Conservation (phyloP, 1,139 yeast species). For the Hansenula sp. region DNA sequence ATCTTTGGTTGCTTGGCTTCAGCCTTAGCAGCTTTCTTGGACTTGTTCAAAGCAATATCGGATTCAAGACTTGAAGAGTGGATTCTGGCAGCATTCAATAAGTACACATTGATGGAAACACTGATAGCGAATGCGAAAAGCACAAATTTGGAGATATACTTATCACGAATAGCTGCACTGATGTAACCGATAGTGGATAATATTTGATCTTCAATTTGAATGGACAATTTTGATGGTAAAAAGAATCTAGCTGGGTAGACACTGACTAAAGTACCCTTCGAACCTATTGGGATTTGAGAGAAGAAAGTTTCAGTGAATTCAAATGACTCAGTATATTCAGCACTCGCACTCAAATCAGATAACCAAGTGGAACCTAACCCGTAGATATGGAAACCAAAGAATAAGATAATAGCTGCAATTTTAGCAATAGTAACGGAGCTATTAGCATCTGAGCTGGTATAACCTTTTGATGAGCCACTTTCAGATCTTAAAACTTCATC, state of each 20-base stretch:
- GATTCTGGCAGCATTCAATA: slow-evolving; percentile 71
- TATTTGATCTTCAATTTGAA: slow-evolving; percentile 64
- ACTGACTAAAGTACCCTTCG: slow-evolving; percentile 19
- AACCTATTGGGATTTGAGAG: slow-evolving; percentile 29
- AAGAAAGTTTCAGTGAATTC: slow-evolving; percentile 38
- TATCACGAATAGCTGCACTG: slow-evolving; percentile 77
- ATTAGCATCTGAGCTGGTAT: slow-evolving; percentile 26
- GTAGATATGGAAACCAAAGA: slow-evolving; percentile 70
- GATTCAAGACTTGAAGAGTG: slow-evolving; percentile 31
- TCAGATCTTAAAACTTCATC: slow-evolving; percentile 53
- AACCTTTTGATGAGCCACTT: slow-evolving; percentile 33
- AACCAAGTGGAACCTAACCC: slow-evolving; percentile 76
- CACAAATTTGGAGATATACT: slow-evolving; percentile 72
- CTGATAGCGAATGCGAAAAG: slow-evolving; percentile 73
- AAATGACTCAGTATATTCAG: slow-evolving; percentile 25
- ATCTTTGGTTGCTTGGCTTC: slow-evolving; percentile 1
- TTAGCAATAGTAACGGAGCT: slow-evolving; percentile 58
- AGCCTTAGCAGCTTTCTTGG: slow-evolving; percentile 19
- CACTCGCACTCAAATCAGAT: slow-evolving; percentile 42
- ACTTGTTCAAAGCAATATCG: slow-evolving; percentile 15
- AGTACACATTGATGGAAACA: slow-evolving; percentile 76
- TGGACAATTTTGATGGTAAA: slow-evolving; percentile 61
- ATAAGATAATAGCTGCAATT: slow-evolving; percentile 61
- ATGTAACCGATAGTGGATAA: slow-evolving; percentile 50
- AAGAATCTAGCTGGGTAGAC: slow-evolving; percentile 47